phyloP scores from a whole-genome alignment of 768 basidiomycete species.

The Psilocybe cyanescens region DNA sequence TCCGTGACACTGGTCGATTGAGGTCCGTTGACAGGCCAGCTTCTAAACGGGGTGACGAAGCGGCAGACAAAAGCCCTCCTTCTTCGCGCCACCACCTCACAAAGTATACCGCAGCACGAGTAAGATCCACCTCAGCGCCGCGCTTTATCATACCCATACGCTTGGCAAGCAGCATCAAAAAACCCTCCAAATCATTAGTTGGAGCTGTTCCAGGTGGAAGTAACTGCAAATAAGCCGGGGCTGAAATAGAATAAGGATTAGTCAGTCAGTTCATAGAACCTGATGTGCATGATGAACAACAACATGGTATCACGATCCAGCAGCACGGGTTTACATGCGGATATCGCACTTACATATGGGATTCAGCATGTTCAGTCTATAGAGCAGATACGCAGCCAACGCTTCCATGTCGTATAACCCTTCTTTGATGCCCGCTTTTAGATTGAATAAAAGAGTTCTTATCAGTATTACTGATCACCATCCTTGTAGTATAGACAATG shows the following conservation, averaged over 20 bases:
- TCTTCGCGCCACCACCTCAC: slow-evolving; percentile 88
- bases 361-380: slow-evolving; percentile 80
- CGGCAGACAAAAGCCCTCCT: slow-evolving; percentile 61
- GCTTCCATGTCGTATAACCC: slow-evolving; percentile 85
- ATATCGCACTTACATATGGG: slow-evolving; percentile 58
- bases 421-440: slow-evolving; percentile 91
- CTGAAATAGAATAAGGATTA: slow-evolving; percentile 37
- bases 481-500: slow-evolving; percentile 14
- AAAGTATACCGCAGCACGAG: slow-evolving; percentile 80
- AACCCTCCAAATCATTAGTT: slow-evolving; percentile 61
- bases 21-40: slow-evolving; percentile 12
- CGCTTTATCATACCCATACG: slow-evolving; percentile 84
- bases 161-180: slow-evolving; percentile 69
- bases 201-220: slow-evolving; percentile 59
- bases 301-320: background rate
- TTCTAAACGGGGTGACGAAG: slow-evolving; percentile 22
- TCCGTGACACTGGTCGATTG: slow-evolving; percentile 11
- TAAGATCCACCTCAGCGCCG: slow-evolving; percentile 72
- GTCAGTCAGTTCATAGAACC: slow-evolving; percentile 8
- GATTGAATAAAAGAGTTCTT: slow-evolving; percentile 23
- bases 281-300: slow-evolving; percentile 2
- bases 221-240: slow-evolving; percentile 70
- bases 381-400: slow-evolving; percentile 85
- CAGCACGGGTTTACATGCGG: slow-evolving; percentile 2
- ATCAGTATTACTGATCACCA: slow-evolving; percentile 21